Conservation (phyloP, 441 rosid genomes). For the Erodium moschatum region DNA sequence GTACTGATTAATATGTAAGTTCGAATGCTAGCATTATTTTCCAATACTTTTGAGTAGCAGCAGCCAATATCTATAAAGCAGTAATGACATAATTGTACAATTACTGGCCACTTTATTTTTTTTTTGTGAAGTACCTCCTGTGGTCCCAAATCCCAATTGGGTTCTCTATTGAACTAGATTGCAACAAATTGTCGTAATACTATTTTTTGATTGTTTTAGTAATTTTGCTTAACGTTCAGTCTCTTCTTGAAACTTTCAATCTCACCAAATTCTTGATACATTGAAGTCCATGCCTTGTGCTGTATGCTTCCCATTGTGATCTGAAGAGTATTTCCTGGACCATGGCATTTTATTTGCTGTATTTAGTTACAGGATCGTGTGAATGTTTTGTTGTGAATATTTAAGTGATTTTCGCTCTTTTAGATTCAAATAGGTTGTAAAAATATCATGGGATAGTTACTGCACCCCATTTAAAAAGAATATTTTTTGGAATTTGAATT, state of each 20-base stretch:
- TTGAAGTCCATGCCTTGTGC: neutral
- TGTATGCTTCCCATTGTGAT: constrained; percentile 5
- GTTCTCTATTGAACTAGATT: constrained; percentile 7
- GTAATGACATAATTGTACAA: neutral
- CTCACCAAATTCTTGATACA: neutral
- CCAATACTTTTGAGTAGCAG: constrained; percentile 5
- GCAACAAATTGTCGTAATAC: neutral
- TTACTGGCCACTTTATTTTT: constrained; percentile 4
- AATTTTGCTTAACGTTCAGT: neutral
- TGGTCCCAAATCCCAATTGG: neutral
- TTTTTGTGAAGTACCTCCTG: neutral
- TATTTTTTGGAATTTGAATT: neutral
- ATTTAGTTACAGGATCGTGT: neutral
- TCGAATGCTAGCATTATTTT: neutral
- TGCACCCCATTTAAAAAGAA: neutral
- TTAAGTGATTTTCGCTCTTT: neutral
- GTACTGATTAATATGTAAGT: constrained; percentile 88
- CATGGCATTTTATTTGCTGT: constrained; percentile 2
- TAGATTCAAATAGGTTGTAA: neutral
- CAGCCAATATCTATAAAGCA: neutral
- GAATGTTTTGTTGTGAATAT: neutral
- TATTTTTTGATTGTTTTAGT: neutral
- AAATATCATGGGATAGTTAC: neutral
- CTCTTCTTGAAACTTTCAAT: neutral
- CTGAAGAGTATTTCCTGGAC: neutral